Evolutionary conservation across 805 yeast species (phyloP), one percentile per base, ranked within the genome.

Genomic region (Vanderwaltozyma polyspora): DNA sequence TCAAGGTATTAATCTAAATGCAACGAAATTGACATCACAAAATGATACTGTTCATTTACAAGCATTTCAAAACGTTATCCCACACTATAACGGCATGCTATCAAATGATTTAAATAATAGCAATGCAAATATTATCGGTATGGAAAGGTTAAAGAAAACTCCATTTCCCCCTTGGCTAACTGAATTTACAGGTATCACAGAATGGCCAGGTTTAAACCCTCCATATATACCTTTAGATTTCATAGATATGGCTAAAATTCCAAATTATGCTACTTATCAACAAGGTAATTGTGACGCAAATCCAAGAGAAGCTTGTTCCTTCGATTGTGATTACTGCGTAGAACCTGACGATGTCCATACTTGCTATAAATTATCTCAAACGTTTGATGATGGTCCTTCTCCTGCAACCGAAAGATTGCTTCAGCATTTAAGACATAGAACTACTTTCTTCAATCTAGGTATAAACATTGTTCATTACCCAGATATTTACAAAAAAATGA

Each of bases 341-440:
- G 72, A 76, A 17, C 68, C 62, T 25, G 91, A 81, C 56, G 97
- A 87, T 51, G 74, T 81, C 5, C 69, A 63, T 46, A 72, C 89
- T 1, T 87, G 96, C 55, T 72, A 77, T 3, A 62, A 64, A 31
- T 62, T 89, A 25, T 74, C 87, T 0, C 97, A 89, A 59, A 79
- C 94, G 0, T 89, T 89, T 58, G 98, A 89, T 55, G 97, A 89
- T 55, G 97, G 98, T 0, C 98, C 98, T 1, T 70, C 87, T 0
- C 74, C 74, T 0, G 68, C 73, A 16, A 87, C 96, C 0, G 62
- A 70, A 4, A 65, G 64, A 28, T 64, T 89, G 21, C 55, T 86
- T 17, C 59, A 64, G 3, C 58, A 64, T n/a, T 58, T 87, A 42
- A 56, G 62, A 6, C 60, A 61, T 31, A 75, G 70, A 36, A 59